Conservation (phyloP, 163 green algal genomes). For the Chlamydomonas reinhardtii region DNA sequence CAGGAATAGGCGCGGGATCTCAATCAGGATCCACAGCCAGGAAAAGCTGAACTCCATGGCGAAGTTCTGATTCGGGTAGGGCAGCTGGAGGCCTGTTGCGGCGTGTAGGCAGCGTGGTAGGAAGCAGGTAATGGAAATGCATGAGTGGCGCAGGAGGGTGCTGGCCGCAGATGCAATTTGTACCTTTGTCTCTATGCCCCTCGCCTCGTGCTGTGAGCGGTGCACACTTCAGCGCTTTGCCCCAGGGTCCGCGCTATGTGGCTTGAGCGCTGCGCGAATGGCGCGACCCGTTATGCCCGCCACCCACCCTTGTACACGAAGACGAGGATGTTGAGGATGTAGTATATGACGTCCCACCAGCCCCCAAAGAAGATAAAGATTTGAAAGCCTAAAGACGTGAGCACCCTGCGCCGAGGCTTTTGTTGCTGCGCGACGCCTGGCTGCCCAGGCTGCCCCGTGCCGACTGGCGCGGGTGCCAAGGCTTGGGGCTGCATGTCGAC, state of each 20-base stretch:
- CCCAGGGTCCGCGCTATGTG: no score
- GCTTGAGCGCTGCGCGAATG: no score
- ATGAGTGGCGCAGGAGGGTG: no score
- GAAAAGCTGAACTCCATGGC: conserved; percentile 71
- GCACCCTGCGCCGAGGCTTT: conserved; percentile 56
- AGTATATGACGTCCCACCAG: conserved; percentile 74
- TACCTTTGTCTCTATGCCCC: no score
- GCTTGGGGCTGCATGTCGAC: no score
- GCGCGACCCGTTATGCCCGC: no score
- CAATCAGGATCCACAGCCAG: conserved; percentile 69
- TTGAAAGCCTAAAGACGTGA: conserved; percentile 68
- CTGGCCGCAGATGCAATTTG: no score
- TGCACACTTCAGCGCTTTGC: no score
- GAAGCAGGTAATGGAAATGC: no score
- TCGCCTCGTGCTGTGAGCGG: no score
- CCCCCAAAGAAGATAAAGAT: conserved; percentile 74
- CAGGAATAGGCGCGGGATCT: conserved; percentile 68
- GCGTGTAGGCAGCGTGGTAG: no score
- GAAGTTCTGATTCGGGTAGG: conserved; percentile 67
- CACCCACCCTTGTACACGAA: conserved; percentile 81
- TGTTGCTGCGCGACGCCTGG: neutral
- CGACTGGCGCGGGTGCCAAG: neutral
- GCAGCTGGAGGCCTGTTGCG: conserved; percentile 64
- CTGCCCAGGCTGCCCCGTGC: neutral
- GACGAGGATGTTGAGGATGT: conserved; percentile 67